A percentile compares a stretch with the other conserved stretches of the same genome.
Conservation (phyloP, 179 eudicot genomes). For the Spinacia oleracea region DNA sequence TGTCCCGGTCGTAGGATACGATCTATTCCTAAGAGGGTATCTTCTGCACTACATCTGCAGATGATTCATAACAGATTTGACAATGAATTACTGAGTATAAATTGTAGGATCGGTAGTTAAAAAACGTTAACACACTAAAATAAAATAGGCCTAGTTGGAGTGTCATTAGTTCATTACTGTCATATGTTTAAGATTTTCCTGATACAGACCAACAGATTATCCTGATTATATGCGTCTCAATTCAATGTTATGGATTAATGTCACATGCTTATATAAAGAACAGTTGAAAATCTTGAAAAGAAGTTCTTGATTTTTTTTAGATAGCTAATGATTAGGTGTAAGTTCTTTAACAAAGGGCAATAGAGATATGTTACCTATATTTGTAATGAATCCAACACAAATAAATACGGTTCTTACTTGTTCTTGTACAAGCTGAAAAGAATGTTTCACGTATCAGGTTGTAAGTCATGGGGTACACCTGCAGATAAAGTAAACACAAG, state of each 20-base stretch:
- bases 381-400: too few species aligned
- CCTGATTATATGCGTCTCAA: neutral
- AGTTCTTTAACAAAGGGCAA: too few species aligned
- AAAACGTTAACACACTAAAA: too few species aligned
- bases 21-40: slow-evolving; percentile 46
- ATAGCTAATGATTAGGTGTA: too few species aligned
- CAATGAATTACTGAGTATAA: neutral
- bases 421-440: slow-evolving; percentile 44
- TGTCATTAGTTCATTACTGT: too few species aligned
- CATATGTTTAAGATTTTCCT: neutral
- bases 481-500: neutral
- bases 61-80: neutral
- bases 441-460: slow-evolving; percentile 43
- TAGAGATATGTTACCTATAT: too few species aligned
- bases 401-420: slow-evolving; percentile 25
- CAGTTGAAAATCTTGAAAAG: too few species aligned
- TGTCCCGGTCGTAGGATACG: slow-evolving; percentile 45
- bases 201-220: neutral
- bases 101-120: too few species aligned
- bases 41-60: slow-evolving; percentile 44
- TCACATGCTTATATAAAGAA: too few species aligned
- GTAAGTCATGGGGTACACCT: slow-evolving; percentile 56
- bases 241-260: neutral
- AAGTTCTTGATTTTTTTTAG: too few species aligned
- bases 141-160: too few species aligned